A percentile compares a stretch with the other conserved stretches of the same genome.
Evolutionary conservation across 441 rosid species (phyloP).

Genomic region (Melastoma candidum): DNA sequence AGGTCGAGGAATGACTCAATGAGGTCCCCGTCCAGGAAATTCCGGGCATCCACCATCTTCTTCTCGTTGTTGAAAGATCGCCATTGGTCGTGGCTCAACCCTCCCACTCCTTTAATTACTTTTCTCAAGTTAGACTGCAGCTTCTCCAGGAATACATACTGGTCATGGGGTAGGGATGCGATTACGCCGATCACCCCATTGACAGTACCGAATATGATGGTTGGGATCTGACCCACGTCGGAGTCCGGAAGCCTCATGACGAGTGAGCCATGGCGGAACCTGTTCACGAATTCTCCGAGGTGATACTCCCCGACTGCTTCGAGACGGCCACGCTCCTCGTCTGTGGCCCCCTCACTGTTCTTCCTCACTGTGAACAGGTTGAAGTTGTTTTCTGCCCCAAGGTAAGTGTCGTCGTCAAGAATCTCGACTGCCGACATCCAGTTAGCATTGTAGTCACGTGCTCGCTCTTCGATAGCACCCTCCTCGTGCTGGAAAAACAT

Average conservation of each 20-base stretch:
- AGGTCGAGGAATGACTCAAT: constrained; percentile 86
- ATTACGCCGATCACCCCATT: constrained; percentile 93
- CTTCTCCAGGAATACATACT: constrained; percentile 66
- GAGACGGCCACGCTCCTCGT: constrained; percentile 91
- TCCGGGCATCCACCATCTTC: constrained; percentile 64
- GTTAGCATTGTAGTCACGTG: constrained; percentile 91
- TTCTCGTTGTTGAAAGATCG: constrained; percentile 89
- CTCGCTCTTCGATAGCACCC: constrained; percentile 97
- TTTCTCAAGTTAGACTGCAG: constrained; percentile 71
- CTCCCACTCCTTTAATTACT: constrained; percentile 91
- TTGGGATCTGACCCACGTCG: constrained; percentile 77
- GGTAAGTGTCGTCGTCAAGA: constrained; percentile 86
- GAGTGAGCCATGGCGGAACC: constrained; percentile 90
- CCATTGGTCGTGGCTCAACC: constrained; percentile 92
- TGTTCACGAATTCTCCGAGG: constrained; percentile 85
- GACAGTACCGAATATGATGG: constrained; percentile 72
- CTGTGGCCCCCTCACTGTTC: constrained; percentile 98
- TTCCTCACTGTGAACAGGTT: constrained; percentile 82
- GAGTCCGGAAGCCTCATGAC: constrained; percentile 98
- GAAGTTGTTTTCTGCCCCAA: constrained; percentile 90
- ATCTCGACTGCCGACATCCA: constrained; percentile 99
- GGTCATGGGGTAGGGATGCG: constrained; percentile 81
- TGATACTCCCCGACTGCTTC: constrained; percentile 98
- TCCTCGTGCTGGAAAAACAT: constrained; percentile 71
- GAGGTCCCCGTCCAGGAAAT: constrained; percentile 82